phyloP scores from a whole-genome alignment of 2,329 filamentous ascomycete genomes.

The Phaeosphaeria sp. region DNA sequence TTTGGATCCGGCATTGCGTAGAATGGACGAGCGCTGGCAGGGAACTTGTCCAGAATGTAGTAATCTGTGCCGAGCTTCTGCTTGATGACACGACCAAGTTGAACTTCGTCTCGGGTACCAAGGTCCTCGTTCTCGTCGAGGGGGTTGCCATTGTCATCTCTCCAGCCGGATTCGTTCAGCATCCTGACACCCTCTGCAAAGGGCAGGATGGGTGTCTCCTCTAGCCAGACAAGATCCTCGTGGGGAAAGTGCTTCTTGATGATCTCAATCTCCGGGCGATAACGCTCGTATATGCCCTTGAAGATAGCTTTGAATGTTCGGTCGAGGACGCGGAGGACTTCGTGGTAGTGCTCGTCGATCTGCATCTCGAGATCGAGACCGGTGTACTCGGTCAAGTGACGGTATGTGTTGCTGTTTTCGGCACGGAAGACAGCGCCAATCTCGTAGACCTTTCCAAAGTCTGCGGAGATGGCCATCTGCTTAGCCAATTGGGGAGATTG shows the following conservation, averaged over 20 bases:
- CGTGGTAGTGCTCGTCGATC: slow-evolving; percentile 87
- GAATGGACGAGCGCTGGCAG: slow-evolving; percentile 81
- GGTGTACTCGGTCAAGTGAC: slow-evolving; percentile 93
- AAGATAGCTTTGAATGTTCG: slow-evolving; percentile 81
- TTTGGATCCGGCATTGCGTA: slow-evolving; percentile 86
- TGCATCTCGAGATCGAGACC: slow-evolving; percentile 93
- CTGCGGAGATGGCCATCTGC: slow-evolving; percentile 89
- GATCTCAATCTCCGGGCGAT: slow-evolving; percentile 75
- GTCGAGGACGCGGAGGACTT: slow-evolving; percentile 81
- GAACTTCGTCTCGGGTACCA: slow-evolving; percentile 84
- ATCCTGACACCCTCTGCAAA: slow-evolving; percentile 82
- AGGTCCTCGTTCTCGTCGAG: slow-evolving; percentile 80
- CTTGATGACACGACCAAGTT: slow-evolving; percentile 82
- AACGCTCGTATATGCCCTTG: slow-evolving; percentile 72
- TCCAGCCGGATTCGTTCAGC: slow-evolving; percentile 79
- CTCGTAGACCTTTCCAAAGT: slow-evolving; percentile 89
- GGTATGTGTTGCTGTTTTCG: slow-evolving; percentile 94
- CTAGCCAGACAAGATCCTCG: slow-evolving; percentile 84
- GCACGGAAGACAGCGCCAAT: slow-evolving; percentile 90
- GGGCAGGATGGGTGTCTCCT: slow-evolving; percentile 80
- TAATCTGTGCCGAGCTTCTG: slow-evolving; percentile 89
- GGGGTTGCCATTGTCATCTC: slow-evolving; percentile 75
- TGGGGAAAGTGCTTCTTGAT: slow-evolving; percentile 87
- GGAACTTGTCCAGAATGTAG: slow-evolving; percentile 95
- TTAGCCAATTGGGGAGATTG: slow-evolving; percentile 93